Percentiles rank a stretch among this genome's conserved stretches.
Conservation (phyloP, 1,284 basidiomycete genomes). For the Gymnopus androsaceus region DNA sequence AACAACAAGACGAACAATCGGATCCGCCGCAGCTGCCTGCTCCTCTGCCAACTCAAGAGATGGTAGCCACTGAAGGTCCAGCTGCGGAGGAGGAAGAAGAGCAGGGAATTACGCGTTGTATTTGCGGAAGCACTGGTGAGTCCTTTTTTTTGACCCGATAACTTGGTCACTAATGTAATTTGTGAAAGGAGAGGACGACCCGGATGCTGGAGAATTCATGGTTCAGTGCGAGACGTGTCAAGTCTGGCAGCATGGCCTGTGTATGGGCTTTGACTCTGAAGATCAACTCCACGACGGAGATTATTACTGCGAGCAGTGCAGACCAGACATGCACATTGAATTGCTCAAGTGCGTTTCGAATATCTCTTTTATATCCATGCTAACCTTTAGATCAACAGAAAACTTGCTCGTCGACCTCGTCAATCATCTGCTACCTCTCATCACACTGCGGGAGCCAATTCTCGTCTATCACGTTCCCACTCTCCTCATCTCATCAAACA, state of each 20-base stretch:
- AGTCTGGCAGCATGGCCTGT: conserved; percentile 97
- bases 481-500: conserved; percentile 65
- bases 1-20: conserved; percentile 42
- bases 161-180: conserved; percentile 20
- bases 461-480: conserved; percentile 72
- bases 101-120: conserved; percentile 88
- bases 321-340: conserved; percentile 82
- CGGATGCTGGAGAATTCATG: conserved; percentile 88
- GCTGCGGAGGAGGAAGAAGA: conserved; percentile 64
- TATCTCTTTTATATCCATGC: background rate
- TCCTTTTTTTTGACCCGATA: conserved; percentile 24
- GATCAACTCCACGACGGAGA: conserved; percentile 78
- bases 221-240: conserved; percentile 97
- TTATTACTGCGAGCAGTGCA: conserved; percentile 94
- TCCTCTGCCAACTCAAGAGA: conserved; percentile 33
- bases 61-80: conserved; percentile 34
- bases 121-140: conserved; percentile 89
- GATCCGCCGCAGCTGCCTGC: conserved; percentile 22
- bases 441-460: conserved; percentile 38
- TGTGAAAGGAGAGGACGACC: conserved; percentile 68
- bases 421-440: conserved; percentile 65
- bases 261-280: conserved; percentile 91
- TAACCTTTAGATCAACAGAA: conserved; percentile 41
- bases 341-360: conserved; percentile 72
- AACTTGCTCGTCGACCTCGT: conserved; percentile 60